These are phyloP conservation scores for Brassica napus DNA, from an alignment of 345 rosid genomes.

Conservation along the genomic window Da-Ae NC_063449.1:6000501-6001000, in stretches of 20 bases:
- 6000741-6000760: not conserved
- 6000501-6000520: no score
- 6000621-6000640: no score
- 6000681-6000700: no score
- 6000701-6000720: no score
- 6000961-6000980: slow-evolving; percentile 30
- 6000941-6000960: slow-evolving; percentile 18
- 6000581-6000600: no score
- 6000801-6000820: not conserved
- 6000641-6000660: no score
- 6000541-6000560: no score
- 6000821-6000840: not conserved
- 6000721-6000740: not conserved
- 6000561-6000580: no score
- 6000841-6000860: not conserved
- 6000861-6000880: slow-evolving; percentile 44
- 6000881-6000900: slow-evolving; percentile 38
- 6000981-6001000: slow-evolving; percentile 33
- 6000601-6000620: no score
- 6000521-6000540: no score
- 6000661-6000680: no score
- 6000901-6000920: slow-evolving; percentile 26
- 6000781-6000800: not conserved
- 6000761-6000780: not conserved
- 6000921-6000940: slow-evolving; percentile 16